Evolutionary conservation across 495 filamentous ascomycete genomes (phyloP).

Genomic region (Extremus antarcticus): DNA sequence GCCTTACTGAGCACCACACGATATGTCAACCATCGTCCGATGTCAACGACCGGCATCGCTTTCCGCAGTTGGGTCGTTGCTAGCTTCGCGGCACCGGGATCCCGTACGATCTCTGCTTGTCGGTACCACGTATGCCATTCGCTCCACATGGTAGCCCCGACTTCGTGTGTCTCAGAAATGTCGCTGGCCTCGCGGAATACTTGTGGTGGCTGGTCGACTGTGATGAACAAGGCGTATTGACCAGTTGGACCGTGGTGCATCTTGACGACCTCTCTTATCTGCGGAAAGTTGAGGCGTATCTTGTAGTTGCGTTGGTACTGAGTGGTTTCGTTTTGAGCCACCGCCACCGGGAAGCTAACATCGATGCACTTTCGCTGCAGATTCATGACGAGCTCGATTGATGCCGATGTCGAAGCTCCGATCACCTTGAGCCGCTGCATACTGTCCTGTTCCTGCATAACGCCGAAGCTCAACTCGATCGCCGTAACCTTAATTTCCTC

Average conservation of each 20-base stretch:
- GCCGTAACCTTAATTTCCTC: constrained; percentile 16
- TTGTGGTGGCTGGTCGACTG: constrained; percentile 52
- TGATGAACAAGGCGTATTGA: constrained; percentile 42
- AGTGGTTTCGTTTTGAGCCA: neutral
- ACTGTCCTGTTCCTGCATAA: constrained; percentile 34
- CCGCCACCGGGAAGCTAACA: constrained; percentile 21
- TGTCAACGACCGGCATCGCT: constrained; percentile 52
- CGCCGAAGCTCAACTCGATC: constrained; percentile 35
- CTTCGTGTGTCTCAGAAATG: constrained; percentile 31
- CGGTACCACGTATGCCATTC: constrained; percentile 64
- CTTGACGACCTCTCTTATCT: constrained; percentile 45
- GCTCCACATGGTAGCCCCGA: constrained; percentile 43
- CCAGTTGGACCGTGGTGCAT: constrained; percentile 27
- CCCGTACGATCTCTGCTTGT: constrained; percentile 55
- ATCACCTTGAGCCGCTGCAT: constrained; percentile 43
- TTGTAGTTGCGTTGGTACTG: neutral
- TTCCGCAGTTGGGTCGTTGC: constrained; percentile 46
- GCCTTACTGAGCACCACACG: constrained; percentile 25
- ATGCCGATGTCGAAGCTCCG: neutral
- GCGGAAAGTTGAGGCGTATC: constrained; percentile 52
- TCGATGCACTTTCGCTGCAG: constrained; percentile 26
- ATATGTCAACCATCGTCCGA: constrained; percentile 49
- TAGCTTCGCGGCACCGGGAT: constrained; percentile 31
- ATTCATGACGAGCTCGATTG: constrained; percentile 26
- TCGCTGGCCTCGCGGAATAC: constrained; percentile 48